Base-by-base conservation (phyloP, 345 rosid species). In the Salix suchowensis region DNA sequence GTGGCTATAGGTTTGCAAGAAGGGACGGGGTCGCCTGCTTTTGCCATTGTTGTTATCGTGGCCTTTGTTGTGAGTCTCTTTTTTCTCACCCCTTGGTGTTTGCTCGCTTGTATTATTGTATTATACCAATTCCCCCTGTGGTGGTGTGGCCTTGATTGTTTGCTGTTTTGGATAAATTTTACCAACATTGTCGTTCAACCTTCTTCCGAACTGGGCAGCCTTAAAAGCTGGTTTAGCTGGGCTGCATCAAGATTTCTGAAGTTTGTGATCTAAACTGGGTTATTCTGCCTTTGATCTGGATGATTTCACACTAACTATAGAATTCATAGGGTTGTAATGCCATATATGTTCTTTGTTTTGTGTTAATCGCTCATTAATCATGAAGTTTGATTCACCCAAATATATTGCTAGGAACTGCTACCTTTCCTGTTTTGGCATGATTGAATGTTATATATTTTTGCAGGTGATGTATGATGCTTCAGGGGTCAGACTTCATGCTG, bases 381-480 rank as follows among this genome's bases (percentile, higher is more conserved):
- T n/a, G 28, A 58, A 58, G 62, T 58, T 55, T 55, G 61, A 55
- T 55, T 58, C 62, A 58, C 28, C 62, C 62, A 9, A 11, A n/a
- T 58, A 58, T 9, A 58, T 58, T 23, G 13, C 28, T 58, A 1
- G 5, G 0, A n/a, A 10, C 6, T 58, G 66, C 32, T 62, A 23
- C 12, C 12, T 24, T 12, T 30, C 4, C 36, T 24, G 26, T 28
- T 36, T 4, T 55, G 61, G 40, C 50, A 44, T 73, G 68, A 16
- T 69, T 62, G 30, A 61, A 7, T 15, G 67, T 34, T 77, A 18
- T 26, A 23, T 34, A 55, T 26, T 36, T 55, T 55, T 86, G 74
- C 80, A 95, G 98, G 98, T 95, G 14, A 95, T 93, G 98, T 95
- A 91, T 84, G 98, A 95, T 87, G 98, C 98, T 23, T 87, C 97